These are phyloP conservation scores for Brettanomyces anomalus DNA, from an alignment of 805 yeast genomes.

Conservation along the genomic window DNA sequence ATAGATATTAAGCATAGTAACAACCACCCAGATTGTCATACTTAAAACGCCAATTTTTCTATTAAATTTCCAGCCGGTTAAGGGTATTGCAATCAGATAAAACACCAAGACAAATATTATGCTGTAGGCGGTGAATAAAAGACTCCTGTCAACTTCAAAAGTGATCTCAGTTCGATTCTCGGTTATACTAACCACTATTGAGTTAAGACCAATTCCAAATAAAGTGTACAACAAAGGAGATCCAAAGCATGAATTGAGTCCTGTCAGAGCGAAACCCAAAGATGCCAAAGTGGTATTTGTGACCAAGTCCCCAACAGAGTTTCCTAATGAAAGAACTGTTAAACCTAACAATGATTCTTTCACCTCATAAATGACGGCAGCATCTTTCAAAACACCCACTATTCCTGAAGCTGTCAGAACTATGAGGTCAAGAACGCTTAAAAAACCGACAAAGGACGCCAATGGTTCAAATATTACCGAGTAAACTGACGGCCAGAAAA, in stretches of 20 bases:
- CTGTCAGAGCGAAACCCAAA: conserved; percentile 31
- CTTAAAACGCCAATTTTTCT: conserved; percentile 29
- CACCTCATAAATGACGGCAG: conserved; percentile 34
- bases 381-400: conserved; percentile 29
- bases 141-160: conserved; percentile 30
- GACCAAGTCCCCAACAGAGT: conserved; percentile 43
- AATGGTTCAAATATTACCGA: conserved; percentile 12
- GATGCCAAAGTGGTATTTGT: conserved; percentile 37
- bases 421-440: conserved; percentile 20
- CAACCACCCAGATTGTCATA: conserved; percentile 23
- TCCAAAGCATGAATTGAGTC: conserved; percentile 45
- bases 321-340: conserved; percentile 39
- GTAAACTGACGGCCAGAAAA: conserved; percentile 5
- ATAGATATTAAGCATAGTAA: conserved; percentile 15
- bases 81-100: conserved; percentile 33
- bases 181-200: conserved; percentile 23
- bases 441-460: conserved; percentile 22
- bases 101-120: conserved; percentile 30
- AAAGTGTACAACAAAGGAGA: conserved; percentile 41
- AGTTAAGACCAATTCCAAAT: conserved; percentile 43
- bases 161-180: conserved; percentile 15
- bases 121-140: conserved; percentile 31
- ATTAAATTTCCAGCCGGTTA: conserved; percentile 37
- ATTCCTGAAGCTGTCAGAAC: conserved; percentile 23
- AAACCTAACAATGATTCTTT: conserved; percentile 42